Evolutionary conservation across 116 monocot genomes (phyloP).

Genomic region (Zostera marina): DNA sequence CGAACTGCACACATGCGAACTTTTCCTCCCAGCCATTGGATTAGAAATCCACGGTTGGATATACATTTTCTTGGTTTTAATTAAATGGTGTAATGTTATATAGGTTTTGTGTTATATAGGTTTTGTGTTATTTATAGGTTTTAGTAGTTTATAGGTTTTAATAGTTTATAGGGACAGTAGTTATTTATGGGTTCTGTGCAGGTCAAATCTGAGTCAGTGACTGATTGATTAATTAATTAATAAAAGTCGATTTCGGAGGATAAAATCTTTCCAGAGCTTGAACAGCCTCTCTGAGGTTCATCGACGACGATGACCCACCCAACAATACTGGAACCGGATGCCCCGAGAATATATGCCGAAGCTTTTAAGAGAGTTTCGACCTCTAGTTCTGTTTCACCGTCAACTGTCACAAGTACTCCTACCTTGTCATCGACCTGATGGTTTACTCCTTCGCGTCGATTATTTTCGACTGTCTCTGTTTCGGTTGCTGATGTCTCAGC

Average conservation of each 20-base stretch:
- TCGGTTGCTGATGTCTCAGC: constrained; percentile 38
- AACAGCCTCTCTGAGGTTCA: constrained; percentile 42
- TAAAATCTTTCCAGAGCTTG: constrained; percentile 52
- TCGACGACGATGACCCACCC: constrained; percentile 9
- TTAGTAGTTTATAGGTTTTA: too few species aligned
- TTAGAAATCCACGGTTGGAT: too few species aligned
- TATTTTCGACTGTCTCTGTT: constrained; percentile 3
- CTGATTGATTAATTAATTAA: too few species aligned
- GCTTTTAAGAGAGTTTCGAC: constrained; percentile 86
- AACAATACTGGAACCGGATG: constrained; percentile 50
- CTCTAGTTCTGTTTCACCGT: constrained; percentile 59
- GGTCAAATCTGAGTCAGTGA: too few species aligned
- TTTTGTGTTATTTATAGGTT: too few species aligned
- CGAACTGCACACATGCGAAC: too few species aligned
- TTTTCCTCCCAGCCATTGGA: too few species aligned
- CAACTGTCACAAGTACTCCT: constrained; percentile 52
- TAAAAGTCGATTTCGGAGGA: constrained; percentile 1
- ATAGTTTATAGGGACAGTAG: too few species aligned
- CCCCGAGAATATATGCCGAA: constrained; percentile 83
- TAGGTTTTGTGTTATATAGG: too few species aligned
- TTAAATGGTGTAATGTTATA: too few species aligned
- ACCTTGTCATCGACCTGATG: constrained; percentile 12
- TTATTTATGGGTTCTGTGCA: too few species aligned
- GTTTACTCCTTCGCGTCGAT: not conserved
- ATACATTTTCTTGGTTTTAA: too few species aligned